Percentiles rank a stretch among this genome's conserved stretches.
Evolutionary conservation across 805 yeast species (phyloP).

Genomic region (Teunomyces aglyptinius): DNA sequence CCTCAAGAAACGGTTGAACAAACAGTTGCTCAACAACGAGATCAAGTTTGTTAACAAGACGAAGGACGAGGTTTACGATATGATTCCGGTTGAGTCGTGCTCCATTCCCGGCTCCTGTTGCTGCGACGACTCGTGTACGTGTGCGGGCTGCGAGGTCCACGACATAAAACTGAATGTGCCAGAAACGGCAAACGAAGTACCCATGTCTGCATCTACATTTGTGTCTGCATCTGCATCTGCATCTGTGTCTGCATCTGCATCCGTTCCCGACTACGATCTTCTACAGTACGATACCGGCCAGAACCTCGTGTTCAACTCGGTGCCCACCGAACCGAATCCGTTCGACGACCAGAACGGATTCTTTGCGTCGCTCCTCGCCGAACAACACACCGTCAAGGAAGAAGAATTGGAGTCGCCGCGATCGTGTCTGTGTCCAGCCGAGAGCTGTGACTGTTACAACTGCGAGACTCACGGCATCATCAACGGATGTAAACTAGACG

Average conservation of each 20-base stretch:
- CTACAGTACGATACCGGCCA: slow-evolving; percentile 1
- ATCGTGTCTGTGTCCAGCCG: slow-evolving; percentile 26
- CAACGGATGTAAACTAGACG: slow-evolving; percentile 41
- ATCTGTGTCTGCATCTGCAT: not conserved
- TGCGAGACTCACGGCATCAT: slow-evolving; percentile 48
- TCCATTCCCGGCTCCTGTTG: slow-evolving; percentile 36
- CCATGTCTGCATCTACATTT: not conserved
- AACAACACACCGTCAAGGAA: slow-evolving; percentile 1
- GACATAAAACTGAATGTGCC: slow-evolving; percentile 12
- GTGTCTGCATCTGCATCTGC: not conserved
- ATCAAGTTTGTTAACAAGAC: not conserved
- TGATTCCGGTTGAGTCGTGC: slow-evolving; percentile 32
- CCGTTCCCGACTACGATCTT: not conserved
- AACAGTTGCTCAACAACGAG: not conserved
- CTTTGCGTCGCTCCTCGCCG: slow-evolving; percentile 3
- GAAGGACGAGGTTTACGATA: slow-evolving; percentile 14
- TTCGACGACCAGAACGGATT: not conserved
- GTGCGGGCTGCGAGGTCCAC: slow-evolving; percentile 39
- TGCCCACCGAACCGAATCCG: slow-evolving; percentile 5
- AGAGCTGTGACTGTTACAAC: slow-evolving; percentile 36
- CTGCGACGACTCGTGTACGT: slow-evolving; percentile 36
- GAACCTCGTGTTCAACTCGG: slow-evolving; percentile 4
- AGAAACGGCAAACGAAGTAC: not conserved
- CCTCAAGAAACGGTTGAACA: slow-evolving; percentile 2
- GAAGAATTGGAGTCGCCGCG: slow-evolving; percentile 6